Base-by-base conservation (phyloP, 2,329 filamentous ascomycete genomes). In the Madurella fahalii region DNA sequence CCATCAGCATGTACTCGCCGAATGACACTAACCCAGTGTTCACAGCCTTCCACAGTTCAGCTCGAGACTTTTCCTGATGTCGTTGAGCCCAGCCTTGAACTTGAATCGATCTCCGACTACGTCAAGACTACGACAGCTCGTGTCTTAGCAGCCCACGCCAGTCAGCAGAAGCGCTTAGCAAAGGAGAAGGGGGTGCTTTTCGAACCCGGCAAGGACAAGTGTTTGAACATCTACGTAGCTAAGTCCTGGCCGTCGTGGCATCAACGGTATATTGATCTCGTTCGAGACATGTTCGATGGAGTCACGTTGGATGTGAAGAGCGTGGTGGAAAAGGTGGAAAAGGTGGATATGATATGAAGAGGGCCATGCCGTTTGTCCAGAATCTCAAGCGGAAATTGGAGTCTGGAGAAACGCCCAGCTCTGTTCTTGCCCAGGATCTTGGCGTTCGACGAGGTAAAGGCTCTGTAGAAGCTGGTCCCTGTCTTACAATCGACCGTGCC, bases 301-400 rank as follows among this genome's bases (percentile, higher is more conserved):
- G 18, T 31, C 16, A 31, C 40, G 13, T 18, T 61, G 62, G 84
- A 93, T 66, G 87, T 93, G 67, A 94, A 92, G 74, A 82, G 81
- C 46, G 74, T 95, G 40, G 87, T 83, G 65, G 83, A 83, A 63
- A 81, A 83, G 67, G 84, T 95, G 53, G 83, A 83, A 60, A 93
- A 93, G 63, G 84, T 81, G 34, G 88, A 93, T 70, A 89, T 34
- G 88, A 93, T 70, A 89, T 89, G 79, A 96, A 96, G 82, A 91
- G 92, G 73, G 91, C 89, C 1, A 95, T 96, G 91, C 91, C 91
- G 0, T 96, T 95, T 66, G 84, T 95, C 40, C 90, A 95, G 73
- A 73, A 70, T 2, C 75, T 96, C 53, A 95, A 95, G 83, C 87
- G 81, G 68, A 82, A 87, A 41, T 79, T 96, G 49, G 77, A 89